Evolutionary conservation across 129 eudicot species (phyloP), one percentile per base, ranked within the genome.

Genomic region (Deinandra increscens): DNA sequence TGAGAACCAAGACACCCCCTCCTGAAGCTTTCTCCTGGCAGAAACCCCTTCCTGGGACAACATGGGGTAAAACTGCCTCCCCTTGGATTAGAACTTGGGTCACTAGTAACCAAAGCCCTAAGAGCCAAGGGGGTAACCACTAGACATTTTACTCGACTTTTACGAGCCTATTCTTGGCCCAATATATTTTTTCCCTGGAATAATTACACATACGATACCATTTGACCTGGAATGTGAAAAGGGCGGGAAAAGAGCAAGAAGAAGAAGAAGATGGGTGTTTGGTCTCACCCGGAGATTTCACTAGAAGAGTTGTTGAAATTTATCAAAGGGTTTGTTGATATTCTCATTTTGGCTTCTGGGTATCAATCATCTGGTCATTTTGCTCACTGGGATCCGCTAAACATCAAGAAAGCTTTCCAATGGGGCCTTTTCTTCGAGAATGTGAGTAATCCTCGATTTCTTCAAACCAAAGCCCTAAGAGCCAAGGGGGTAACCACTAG

Each of bases 341-440:
- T 89, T 49, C 14, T 84, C 29, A 82, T 87, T 76, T 75, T 90
- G 56, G 91, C 85, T 26, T 82, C 91, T 69, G 97, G 95, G 58
- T 86, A 90, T 72, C 94, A 86, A 68, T 84, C 90, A 10, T 77
- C 94, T 61, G 95, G 95, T 60, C 84, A 56, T 43, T 82, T 78
- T 18, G 97, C 95, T 7, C 81, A 82, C 5, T 89, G 94, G 96
- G 90, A 86, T 70, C 77, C 95, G 1, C 53, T 80, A n/a, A 84
- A 80, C 78, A 78, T 84, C 33, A 87, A 78, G 48, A 84, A 76
- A 50, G 89, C 84, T 17, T 79, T 90, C 46, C 90, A 87, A 22
- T 90, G 97, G 97, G 88, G 71, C 31, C 54, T 76, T 22, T 80
- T 84, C 78, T 70, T 90, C 60, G 84, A 89, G 51, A 64, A 86